Conservation (phyloP, 2,329 filamentous ascomycete species). For the Sclerotinia subarctica region DNA sequence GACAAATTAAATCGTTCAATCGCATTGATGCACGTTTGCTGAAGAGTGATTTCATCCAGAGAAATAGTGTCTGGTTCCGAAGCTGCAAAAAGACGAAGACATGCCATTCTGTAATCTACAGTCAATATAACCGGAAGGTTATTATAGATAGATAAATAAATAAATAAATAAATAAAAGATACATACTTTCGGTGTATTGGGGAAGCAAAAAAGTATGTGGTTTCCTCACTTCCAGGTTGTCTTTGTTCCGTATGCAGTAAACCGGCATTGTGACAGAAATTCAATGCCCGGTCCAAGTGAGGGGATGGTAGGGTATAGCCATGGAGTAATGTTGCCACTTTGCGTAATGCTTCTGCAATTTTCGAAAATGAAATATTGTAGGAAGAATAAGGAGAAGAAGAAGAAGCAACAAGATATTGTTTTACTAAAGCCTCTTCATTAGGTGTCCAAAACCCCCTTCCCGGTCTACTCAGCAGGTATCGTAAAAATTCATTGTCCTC, state of each 20-base stretch:
- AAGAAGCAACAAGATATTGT: background rate
- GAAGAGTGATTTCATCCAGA: background rate
- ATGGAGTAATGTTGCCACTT: background rate
- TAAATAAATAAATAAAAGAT: background rate
- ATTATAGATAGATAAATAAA: background rate
- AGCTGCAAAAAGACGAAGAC: background rate
- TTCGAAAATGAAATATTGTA: background rate
- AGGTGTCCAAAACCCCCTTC: background rate
- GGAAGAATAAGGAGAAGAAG: background rate
- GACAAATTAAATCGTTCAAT: background rate
- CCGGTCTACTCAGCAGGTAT: too few species aligned
- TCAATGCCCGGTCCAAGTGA: background rate
- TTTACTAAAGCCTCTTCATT: background rate
- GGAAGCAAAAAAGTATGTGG: background rate
- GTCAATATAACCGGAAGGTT: too few species aligned
- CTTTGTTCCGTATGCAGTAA: background rate
- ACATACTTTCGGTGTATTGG: background rate
- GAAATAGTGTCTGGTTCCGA: background rate
- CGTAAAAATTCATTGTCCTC: too few species aligned
- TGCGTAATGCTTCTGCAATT: background rate
- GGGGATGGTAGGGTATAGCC: background rate
- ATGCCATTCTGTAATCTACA: background rate
- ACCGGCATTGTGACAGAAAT: background rate
- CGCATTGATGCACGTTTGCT: background rate
- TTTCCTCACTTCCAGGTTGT: background rate